Evolutionary conservation across 2,329 filamentous ascomycete species (phyloP), one percentile per base, ranked within the genome.

Genomic region (Aureobasidium sp.): DNA sequence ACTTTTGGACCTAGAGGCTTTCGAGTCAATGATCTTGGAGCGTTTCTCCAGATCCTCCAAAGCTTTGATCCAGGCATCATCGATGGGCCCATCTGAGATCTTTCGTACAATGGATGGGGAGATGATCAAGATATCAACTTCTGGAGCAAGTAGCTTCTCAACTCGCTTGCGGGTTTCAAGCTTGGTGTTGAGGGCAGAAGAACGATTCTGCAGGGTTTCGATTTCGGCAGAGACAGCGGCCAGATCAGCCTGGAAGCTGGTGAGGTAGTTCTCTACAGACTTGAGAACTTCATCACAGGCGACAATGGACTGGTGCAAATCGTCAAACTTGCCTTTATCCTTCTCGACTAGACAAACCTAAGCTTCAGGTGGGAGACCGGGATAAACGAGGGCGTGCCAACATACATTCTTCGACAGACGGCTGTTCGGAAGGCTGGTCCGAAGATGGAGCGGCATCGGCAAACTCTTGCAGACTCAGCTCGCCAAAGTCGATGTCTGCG

Each of bases 181-280:
- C 69, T 91, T 87, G 39, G 89, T 85, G 68, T 91, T 97, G 63
- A 99, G 76, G 8, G 88, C 86, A 12, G 87, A 84, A 0, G 94
- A 99, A 51, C 94, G 86, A 57, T 88, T 87, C 76, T 99, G 94
- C 44, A 99, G 78, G 2, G 87, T 91, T 75, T 99, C 94, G 57
- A 99, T 99, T 72, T 99, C 94, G 7, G 91, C 88, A 1, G 94
- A 97, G 14, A 99, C 94, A 15, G 86, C 84, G 9, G 91, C 93
- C 12, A 99, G 84, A 74, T 99, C 95, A 64, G 91, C 89, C 72
- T 95, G 91, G 72, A 99, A 99, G 73, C 87, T 93, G 41, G 89
- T 89, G 59, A 99, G 81, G 72, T 97, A 97, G 36, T 85, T 87
- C 77, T 99, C 93, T 61, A 99, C 94, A 0, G 92, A 96, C 74